phyloP scores from a whole-genome alignment of 1,139 yeast species.

The Nakaseomyces nivariensis region DNA sequence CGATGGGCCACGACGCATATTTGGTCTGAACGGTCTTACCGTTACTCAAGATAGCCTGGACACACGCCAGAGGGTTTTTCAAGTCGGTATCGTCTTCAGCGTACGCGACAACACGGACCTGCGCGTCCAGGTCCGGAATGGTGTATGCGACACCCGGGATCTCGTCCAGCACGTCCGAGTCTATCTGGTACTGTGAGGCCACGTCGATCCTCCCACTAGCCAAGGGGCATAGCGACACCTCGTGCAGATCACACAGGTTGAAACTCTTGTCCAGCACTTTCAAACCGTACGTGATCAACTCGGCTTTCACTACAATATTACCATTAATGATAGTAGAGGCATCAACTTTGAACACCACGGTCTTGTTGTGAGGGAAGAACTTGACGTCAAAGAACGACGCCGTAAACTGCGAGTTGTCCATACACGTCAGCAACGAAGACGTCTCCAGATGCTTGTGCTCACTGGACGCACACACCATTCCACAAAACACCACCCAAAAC shows the following conservation, averaged over 20 bases:
- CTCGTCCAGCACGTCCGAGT: constrained; percentile 34
- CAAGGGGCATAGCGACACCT: constrained; percentile 68
- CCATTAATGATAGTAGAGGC: constrained; percentile 77
- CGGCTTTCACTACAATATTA: constrained; percentile 55
- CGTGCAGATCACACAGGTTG: constrained; percentile 52
- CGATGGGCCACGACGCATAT: constrained; percentile 96
- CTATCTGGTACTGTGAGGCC: constrained; percentile 40
- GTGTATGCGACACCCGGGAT: constrained; percentile 82
- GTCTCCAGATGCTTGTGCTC: constrained; percentile 31
- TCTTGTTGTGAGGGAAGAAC: constrained; percentile 54
- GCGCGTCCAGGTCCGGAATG: constrained; percentile 90
- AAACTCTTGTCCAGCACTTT: constrained; percentile 46
- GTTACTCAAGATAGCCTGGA: constrained; percentile 75
- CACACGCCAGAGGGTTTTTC: constrained; percentile 66
- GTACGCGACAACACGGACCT: constrained; percentile 65
- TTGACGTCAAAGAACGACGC: constrained; percentile 77
- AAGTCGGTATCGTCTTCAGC: constrained; percentile 34
- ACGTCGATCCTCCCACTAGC: constrained; percentile 80
- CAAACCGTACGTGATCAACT: constrained; percentile 79
- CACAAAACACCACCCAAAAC: background rate
- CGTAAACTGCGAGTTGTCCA: constrained; percentile 80
- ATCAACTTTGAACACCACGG: constrained; percentile 57
- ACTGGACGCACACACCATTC: background rate
- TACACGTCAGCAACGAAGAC: constrained; percentile 81
- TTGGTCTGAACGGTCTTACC: constrained; percentile 92